These are phyloP conservation scores for Cyberlindnera suaveolens DNA, from an alignment of 805 yeast genomes.

Conservation along the genomic window DNA sequence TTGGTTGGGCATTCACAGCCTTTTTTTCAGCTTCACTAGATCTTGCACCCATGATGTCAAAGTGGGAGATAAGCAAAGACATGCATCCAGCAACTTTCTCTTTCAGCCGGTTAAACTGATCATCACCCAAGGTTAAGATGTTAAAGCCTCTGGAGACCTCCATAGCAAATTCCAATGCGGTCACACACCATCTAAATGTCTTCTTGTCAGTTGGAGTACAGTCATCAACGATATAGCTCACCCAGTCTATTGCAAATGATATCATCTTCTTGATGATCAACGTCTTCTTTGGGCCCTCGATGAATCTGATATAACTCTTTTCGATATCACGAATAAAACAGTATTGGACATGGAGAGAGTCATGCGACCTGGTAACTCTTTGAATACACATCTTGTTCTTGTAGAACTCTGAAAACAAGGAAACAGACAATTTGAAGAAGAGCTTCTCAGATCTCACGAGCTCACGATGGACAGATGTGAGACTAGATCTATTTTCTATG, in stretches of 20 bases:
- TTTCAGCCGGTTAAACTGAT: constrained; percentile 65
- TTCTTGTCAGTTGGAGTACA: constrained; percentile 88
- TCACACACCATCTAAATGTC: constrained; percentile 94
- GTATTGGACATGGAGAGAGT: constrained; percentile 66
- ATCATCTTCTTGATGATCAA: constrained; percentile 66
- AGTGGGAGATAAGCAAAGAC: constrained; percentile 89
- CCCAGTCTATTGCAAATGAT: constrained; percentile 81
- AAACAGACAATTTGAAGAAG: constrained; percentile 60
- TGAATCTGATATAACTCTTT: constrained; percentile 56
- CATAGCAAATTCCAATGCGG: constrained; percentile 94
- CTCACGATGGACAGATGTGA: constrained; percentile 68
- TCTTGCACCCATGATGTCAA: constrained; percentile 97
- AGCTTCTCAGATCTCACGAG: constrained; percentile 57
- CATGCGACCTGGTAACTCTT: constrained; percentile 61
- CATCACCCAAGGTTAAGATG: constrained; percentile 72
- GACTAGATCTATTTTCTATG: constrained; percentile 62
- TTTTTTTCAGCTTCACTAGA: constrained; percentile 57
- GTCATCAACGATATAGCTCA: constrained; percentile 86
- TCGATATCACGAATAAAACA: constrained; percentile 79
- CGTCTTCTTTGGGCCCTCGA: constrained; percentile 62
- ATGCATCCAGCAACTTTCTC: constrained; percentile 89
- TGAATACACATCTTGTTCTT: constrained; percentile 45
- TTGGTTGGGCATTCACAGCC: constrained; percentile 34
- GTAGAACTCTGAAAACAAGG: constrained; percentile 56
- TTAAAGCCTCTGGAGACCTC: constrained; percentile 88